A percentile compares a stretch with the other conserved stretches of the same genome.
Evolutionary conservation across 2,329 filamentous ascomycete genomes (phyloP).

Genomic region (Exophiala xenobiotica): DNA sequence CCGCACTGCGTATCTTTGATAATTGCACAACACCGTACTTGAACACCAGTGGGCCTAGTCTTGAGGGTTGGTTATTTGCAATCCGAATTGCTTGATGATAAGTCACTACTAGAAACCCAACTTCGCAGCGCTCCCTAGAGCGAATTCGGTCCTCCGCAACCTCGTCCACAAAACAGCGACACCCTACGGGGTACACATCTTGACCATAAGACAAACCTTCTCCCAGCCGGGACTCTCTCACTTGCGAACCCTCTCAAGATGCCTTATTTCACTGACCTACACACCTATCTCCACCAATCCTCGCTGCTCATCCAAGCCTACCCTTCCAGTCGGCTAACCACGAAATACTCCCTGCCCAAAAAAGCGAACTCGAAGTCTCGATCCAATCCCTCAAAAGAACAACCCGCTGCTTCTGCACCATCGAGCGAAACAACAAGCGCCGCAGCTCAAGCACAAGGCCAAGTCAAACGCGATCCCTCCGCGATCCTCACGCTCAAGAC

Average conservation of each 20-base stretch:
- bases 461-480: slow-evolving; percentile 41
- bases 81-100: too few relatives aligned
- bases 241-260: slow-evolving; percentile 50
- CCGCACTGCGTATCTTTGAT: not conserved
- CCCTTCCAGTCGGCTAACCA: slow-evolving; percentile 82
- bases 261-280: slow-evolving; percentile 77
- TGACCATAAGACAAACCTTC: not conserved
- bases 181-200: too few relatives aligned
- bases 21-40: too few relatives aligned
- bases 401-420: too few relatives aligned
- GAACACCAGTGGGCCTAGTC: too few relatives aligned
- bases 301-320: slow-evolving; percentile 80
- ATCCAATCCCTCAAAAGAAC: slow-evolving; percentile 28
- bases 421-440: slow-evolving; percentile 30
- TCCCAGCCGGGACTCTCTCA: not conserved
- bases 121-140: too few relatives aligned
- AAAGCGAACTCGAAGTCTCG: slow-evolving; percentile 36
- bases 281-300: slow-evolving; percentile 91
- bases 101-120: too few relatives aligned
- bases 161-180: too few relatives aligned
- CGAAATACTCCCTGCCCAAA: slow-evolving; percentile 67
- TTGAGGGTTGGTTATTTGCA: too few relatives aligned
- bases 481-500: slow-evolving; percentile 83
- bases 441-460: slow-evolving; percentile 26
- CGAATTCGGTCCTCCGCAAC: too few relatives aligned